Evolutionary conservation across 345 rosid genomes (phyloP).

Genomic region (Populus davidiana): DNA sequence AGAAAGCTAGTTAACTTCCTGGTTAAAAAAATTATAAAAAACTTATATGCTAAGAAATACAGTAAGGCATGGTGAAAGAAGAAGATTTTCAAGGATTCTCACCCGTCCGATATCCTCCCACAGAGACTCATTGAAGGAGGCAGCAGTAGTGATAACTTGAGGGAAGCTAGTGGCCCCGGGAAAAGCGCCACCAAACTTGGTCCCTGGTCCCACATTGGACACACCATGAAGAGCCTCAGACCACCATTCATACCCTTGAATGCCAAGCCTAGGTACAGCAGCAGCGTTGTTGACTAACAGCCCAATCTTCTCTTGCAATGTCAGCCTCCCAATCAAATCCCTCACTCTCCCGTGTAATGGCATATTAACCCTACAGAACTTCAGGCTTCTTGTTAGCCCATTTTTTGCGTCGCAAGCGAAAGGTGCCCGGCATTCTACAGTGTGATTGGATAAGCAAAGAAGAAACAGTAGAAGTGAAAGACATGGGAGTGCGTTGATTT

Average conservation of each 20-base stretch:
- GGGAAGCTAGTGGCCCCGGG: slow-evolving; percentile 37
- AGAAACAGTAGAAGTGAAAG: not conserved
- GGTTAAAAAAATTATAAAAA: too few species aligned
- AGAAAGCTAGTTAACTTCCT: not conserved
- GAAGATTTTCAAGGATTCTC: not conserved
- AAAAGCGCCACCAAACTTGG: slow-evolving; percentile 24
- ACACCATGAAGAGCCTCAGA: slow-evolving; percentile 40
- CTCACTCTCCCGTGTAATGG: slow-evolving; percentile 26
- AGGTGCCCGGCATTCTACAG: slow-evolving; percentile 11
- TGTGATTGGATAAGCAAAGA: not conserved
- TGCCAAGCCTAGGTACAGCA: slow-evolving; percentile 31
- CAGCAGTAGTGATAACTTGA: slow-evolving; percentile 37
- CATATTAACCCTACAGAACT: slow-evolving; percentile 16
- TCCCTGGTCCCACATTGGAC: slow-evolving; percentile 32
- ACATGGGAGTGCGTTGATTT: not conserved
- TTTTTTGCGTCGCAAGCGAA: slow-evolving; percentile 30
- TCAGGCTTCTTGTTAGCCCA: slow-evolving; percentile 13
- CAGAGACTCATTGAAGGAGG: slow-evolving; percentile 29
- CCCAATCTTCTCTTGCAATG: slow-evolving; percentile 30
- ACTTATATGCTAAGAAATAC: not conserved
- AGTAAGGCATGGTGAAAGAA: too few species aligned
- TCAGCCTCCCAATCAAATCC: slow-evolving; percentile 28
- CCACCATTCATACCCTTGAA: slow-evolving; percentile 38
- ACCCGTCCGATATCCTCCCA: slow-evolving; percentile 40
- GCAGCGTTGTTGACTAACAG: slow-evolving; percentile 30